phyloP scores from a whole-genome alignment of 1,284 basidiomycete species.

The Tilletia caries region DNA sequence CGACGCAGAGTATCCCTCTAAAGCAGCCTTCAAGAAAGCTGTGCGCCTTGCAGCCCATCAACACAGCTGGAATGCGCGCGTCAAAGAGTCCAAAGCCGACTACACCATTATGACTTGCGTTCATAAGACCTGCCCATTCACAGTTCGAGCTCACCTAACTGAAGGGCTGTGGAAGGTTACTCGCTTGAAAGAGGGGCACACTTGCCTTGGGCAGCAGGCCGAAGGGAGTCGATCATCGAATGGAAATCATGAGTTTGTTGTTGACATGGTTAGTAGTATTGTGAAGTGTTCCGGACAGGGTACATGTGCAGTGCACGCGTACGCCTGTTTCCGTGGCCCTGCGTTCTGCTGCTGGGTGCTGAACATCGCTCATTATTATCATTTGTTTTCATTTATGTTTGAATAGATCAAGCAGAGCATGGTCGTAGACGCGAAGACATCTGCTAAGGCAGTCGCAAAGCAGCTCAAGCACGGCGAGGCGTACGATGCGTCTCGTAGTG shows the following conservation, averaged over 20 bases:
- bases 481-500: background rate
- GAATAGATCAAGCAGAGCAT: background rate
- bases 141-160: background rate
- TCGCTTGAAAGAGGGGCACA: background rate
- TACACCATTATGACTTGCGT: too few relatives aligned
- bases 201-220: background rate
- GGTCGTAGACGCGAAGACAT: background rate
- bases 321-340: too few relatives aligned
- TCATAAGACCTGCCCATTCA: too few relatives aligned
- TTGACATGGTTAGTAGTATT: constrained; percentile 2
- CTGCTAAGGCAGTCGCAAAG: background rate
- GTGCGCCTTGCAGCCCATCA: too few relatives aligned
- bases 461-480: background rate
- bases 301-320: background rate
- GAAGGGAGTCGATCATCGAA: background rate
- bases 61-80: too few relatives aligned
- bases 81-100: too few relatives aligned
- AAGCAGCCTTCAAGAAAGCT: too few relatives aligned
- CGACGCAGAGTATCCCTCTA: too few relatives aligned
- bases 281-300: background rate
- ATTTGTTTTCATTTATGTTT: too few relatives aligned
- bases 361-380: too few relatives aligned
- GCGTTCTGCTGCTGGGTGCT: too few relatives aligned
- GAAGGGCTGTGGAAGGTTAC: background rate
- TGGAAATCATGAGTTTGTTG: background rate